phyloP scores from a whole-genome alignment of 2,329 filamentous ascomycete genomes.

The Colletotrichum ledebouriae region DNA sequence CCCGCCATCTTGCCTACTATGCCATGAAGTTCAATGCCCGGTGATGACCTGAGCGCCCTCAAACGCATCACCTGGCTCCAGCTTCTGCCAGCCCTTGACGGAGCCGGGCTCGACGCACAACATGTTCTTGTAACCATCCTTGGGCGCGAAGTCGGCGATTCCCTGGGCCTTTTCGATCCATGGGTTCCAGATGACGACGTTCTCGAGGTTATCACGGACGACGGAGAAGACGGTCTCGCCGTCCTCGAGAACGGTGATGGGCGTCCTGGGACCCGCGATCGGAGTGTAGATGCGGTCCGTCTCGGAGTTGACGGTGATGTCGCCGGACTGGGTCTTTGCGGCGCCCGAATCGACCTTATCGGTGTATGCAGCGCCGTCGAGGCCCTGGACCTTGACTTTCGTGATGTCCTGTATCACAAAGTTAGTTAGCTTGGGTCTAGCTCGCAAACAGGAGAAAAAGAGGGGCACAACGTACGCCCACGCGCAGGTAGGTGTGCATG shows the following conservation, averaged over 20 bases:
- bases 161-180: slow-evolving; percentile 87
- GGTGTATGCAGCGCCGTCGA: slow-evolving; percentile 80
- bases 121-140: slow-evolving; percentile 93
- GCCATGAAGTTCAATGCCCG: slow-evolving; percentile 9
- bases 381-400: slow-evolving; percentile 78
- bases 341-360: slow-evolving; percentile 83
- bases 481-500: slow-evolving; percentile 89
- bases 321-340: slow-evolving; percentile 74
- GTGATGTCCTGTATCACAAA: slow-evolving; percentile 78
- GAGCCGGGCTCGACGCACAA: slow-evolving; percentile 92
- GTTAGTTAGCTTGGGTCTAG: neutral
- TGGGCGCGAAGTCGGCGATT: slow-evolving; percentile 89
- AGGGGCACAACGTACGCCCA: slow-evolving; percentile 69
- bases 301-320: slow-evolving; percentile 80
- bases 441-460: neutral
- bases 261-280: slow-evolving; percentile 68
- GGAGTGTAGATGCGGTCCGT: slow-evolving; percentile 91
- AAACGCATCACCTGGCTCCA: slow-evolving; percentile 82
- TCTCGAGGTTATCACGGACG: slow-evolving; percentile 84
- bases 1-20: neutral
- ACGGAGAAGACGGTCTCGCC: slow-evolving; percentile 78
- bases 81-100: slow-evolving; percentile 83
- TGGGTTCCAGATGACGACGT: slow-evolving; percentile 97
- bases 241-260: slow-evolving; percentile 72
- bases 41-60: slow-evolving; percentile 71